Evolutionary conservation across 768 basidiomycete species (phyloP).

Genomic region (Rhizopogon vinicolor): DNA sequence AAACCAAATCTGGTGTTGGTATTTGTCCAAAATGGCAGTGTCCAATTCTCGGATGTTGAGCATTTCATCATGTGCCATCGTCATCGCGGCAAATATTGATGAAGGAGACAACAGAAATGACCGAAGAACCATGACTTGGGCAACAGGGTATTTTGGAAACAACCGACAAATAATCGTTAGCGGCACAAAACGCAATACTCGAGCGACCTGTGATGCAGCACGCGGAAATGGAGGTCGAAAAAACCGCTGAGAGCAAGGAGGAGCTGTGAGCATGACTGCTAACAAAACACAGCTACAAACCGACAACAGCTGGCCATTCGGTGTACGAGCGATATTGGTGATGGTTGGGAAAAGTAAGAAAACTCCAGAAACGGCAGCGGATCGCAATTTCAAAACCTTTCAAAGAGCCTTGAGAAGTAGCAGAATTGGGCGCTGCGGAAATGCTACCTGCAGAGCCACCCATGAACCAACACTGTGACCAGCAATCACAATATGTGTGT

Average conservation of each 20-base stretch:
- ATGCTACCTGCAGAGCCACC: slow-evolving; percentile 53
- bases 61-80: slow-evolving; percentile 72
- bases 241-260: slow-evolving; percentile 31
- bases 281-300: slow-evolving; percentile 33
- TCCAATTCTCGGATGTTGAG: slow-evolving; percentile 51
- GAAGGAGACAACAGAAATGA: slow-evolving; percentile 47
- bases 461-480: slow-evolving; percentile 76
- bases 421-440: not conserved
- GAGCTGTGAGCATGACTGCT: not conserved
- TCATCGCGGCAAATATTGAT: slow-evolving; percentile 48
- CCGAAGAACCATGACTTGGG: slow-evolving; percentile 41
- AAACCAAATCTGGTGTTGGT: slow-evolving; percentile 38
- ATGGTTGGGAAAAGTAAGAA: slow-evolving; percentile 74
- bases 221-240: slow-evolving; percentile 44
- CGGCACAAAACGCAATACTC: slow-evolving; percentile 33
- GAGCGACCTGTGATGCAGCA: slow-evolving; percentile 40
- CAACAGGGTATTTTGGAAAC: slow-evolving; percentile 46
- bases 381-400: slow-evolving; percentile 49
- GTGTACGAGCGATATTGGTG: slow-evolving; percentile 55
- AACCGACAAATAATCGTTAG: slow-evolving; percentile 40
- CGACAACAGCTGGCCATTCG: slow-evolving; percentile 56
- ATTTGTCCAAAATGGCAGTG: slow-evolving; percentile 32
- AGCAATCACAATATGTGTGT: slow-evolving; percentile 39
- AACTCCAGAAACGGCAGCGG: slow-evolving; percentile 31
- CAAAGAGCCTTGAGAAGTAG: not conserved